Evolutionary conservation across 352 stramenopile genomes (phyloP), one percentile per base, ranked within the genome.

Genomic region (Pythium monospermum): DNA sequence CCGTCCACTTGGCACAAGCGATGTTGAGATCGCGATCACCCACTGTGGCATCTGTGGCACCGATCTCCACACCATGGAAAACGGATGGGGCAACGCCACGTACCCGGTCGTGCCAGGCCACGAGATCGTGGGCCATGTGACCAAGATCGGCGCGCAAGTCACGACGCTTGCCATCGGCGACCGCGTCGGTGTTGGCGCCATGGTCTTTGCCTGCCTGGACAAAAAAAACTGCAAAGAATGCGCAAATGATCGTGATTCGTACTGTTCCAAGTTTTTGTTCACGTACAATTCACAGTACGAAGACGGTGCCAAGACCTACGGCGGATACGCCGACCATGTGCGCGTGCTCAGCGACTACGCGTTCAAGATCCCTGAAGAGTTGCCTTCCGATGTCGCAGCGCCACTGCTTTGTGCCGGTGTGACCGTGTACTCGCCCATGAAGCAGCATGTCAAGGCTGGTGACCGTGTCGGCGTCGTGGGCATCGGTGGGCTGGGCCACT

Each of bases 401-500:
- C 66, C 71, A 23, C 52, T 91, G 25, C 55, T 91, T 23, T 91
- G 80, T 63, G 75, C 77, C 15, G 80, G 80, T 45, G 78, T 85
- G 42, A 91, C 80, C 11, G 71, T 60, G 12, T 91, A 73, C 45
- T 64, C 61, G 10, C 80, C 80, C 5, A 48, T 85, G 27, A 63
- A 57, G 51, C 73, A 58, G 38, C 64, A 62, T 49, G 64, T 67
- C 21, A 39, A 71, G 48, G 16, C 49, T 11, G 62, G 61, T 25
- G 30, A 69, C 21, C 62, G 57, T 6, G 56, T 91, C 6, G 76
- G 57, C 28, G 58, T 91, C n/a, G 65, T 73, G 2, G 80, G 80
- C 21, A 66, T 88, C 48, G 80, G 79, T 37, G 80, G 78, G 23
- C 61, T 91, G 15, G 80, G 80, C 30, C 80, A 91, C 51, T 72